Percentiles rank a stretch among this genome's conserved stretches.
These are phyloP conservation scores for Ceratobasidium sp. DNA, from an alignment of 1,284 basidiomycete species.

Conservation along the genomic window DNA sequence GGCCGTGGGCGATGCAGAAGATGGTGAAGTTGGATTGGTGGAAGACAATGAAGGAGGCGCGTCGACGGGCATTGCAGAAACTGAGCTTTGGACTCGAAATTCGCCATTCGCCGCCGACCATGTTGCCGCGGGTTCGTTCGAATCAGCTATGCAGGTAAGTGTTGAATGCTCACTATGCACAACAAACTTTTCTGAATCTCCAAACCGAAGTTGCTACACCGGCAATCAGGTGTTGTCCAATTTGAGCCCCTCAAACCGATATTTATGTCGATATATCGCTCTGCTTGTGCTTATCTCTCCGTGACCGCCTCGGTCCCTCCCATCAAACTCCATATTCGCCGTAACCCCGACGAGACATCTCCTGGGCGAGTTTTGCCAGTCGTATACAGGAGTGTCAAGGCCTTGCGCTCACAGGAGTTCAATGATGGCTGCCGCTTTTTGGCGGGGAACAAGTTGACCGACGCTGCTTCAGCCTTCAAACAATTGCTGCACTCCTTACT, in stretches of 20 bases:
- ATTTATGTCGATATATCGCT: slow-evolving; percentile 90
- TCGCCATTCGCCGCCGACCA: slow-evolving; percentile 97
- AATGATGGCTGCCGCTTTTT: slow-evolving; percentile 90
- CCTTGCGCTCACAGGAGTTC: slow-evolving; percentile 80
- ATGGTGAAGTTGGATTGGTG: slow-evolving; percentile 77
- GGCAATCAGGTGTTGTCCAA: slow-evolving; percentile 94
- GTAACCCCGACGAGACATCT: slow-evolving; percentile 87
- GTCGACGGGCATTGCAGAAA: slow-evolving; percentile 87
- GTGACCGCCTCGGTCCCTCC: slow-evolving; percentile 90
- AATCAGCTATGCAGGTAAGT: slow-evolving; percentile 96
- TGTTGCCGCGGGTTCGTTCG: slow-evolving; percentile 97
- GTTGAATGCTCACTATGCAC: slow-evolving; percentile 27
- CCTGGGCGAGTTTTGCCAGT: slow-evolving; percentile 87
- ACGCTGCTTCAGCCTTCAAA: slow-evolving; percentile 87
- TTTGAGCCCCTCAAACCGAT: slow-evolving; percentile 89
- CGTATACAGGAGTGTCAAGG: slow-evolving; percentile 75
- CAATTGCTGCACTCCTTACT: slow-evolving; percentile 83
- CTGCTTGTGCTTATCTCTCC: slow-evolving; percentile 89
- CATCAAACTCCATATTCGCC: slow-evolving; percentile 86
- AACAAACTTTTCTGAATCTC: slow-evolving; percentile 18
- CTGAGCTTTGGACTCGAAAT: slow-evolving; percentile 94
- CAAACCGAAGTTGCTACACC: slow-evolving; percentile 79
- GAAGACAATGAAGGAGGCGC: slow-evolving; percentile 80
- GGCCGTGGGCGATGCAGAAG: slow-evolving; percentile 66
- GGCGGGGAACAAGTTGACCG: slow-evolving; percentile 88